A percentile compares a stretch with the other conserved stretches of the same genome.
Evolutionary conservation across 1,284 basidiomycete species (phyloP).

Genomic region (Rhodotorula mucilaginosa): DNA sequence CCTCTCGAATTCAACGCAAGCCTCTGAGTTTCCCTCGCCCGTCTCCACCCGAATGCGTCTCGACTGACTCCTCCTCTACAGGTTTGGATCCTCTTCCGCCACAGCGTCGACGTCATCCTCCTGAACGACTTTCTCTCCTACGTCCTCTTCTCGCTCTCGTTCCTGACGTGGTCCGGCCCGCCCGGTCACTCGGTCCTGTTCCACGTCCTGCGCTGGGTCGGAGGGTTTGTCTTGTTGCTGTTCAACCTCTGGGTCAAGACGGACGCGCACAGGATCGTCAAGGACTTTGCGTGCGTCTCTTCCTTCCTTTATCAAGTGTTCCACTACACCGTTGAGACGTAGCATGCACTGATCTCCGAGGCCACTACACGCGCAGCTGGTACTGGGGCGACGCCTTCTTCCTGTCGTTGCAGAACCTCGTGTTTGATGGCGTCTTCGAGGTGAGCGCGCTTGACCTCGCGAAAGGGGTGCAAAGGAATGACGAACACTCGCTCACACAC

Average conservation of each 20-base stretch:
- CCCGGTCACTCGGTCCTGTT: constrained; percentile 64
- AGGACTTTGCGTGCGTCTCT: constrained; percentile 58
- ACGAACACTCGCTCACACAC: too few species aligned
- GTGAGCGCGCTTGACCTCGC: constrained; percentile 53
- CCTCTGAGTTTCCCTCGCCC: not conserved
- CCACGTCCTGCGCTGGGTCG: constrained; percentile 82
- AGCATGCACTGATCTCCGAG: too few species aligned
- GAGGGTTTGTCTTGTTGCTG: constrained; percentile 76
- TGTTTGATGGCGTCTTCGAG: constrained; percentile 98
- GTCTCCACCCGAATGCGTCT: too few species aligned
- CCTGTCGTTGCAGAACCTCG: constrained; percentile 62
- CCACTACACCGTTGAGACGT: not conserved
- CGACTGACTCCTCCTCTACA: constrained; percentile 34
- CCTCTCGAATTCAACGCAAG: constrained; percentile 68
- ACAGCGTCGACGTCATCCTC: constrained; percentile 90
- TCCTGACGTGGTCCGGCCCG: constrained; percentile 68
- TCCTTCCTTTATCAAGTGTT: not conserved
- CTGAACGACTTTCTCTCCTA: constrained; percentile 96
- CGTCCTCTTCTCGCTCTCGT: constrained; percentile 78
- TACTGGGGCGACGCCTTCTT: constrained; percentile 99
- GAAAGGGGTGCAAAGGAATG: too few species aligned
- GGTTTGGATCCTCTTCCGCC: constrained; percentile 84
- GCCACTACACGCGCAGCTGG: constrained; percentile 60
- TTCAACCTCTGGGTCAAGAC: constrained; percentile 98
- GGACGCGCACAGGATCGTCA: constrained; percentile 94